phyloP scores from a whole-genome alignment of 371 early-diverging fungal genomes.

The Saksenaea oblongispora region DNA sequence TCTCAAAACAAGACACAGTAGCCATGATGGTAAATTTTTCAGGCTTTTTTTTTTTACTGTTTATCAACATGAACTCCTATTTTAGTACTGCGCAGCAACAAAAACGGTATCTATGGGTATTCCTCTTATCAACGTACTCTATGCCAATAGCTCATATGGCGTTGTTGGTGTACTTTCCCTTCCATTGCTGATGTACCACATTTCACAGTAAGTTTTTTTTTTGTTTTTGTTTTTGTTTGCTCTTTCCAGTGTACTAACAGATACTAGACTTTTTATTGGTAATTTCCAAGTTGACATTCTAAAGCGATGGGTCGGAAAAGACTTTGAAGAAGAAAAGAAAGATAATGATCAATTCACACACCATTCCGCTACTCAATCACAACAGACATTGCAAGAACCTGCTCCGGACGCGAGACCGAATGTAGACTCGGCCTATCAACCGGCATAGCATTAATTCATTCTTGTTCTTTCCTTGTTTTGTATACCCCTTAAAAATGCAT shows the following conservation, averaged over 20 bases:
- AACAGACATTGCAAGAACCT: not conserved
- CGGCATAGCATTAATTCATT: too few species aligned
- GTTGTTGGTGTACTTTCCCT: slow-evolving; percentile 63
- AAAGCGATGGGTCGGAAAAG: slow-evolving; percentile 56
- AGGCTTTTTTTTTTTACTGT: not conserved
- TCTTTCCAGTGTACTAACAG: not conserved
- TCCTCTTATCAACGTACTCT: slow-evolving; percentile 75
- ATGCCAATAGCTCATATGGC: slow-evolving; percentile 40
- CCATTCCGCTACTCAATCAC: not conserved
- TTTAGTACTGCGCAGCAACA: slow-evolving; percentile 67
- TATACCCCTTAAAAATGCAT: too few species aligned
- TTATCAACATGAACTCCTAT: not conserved
- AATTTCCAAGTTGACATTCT: slow-evolving; percentile 60
- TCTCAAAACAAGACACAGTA: slow-evolving; percentile 49
- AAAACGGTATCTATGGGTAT: slow-evolving; percentile 80
- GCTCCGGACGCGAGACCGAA: too few species aligned
- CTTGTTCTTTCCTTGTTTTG: too few species aligned
- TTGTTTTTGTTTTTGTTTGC: not conserved
- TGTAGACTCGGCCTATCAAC: too few species aligned
- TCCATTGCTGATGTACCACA: slow-evolving; percentile 76
- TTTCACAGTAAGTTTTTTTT: slow-evolving; percentile 58
- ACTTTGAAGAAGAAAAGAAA: not conserved
- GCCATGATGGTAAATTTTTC: slow-evolving; percentile 54
- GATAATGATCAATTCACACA: not conserved
- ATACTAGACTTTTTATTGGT: slow-evolving; percentile 57